Percentiles rank a stretch among this genome's conserved stretches.
Evolutionary conservation across 2,329 filamentous ascomycete genomes (phyloP).

Genomic region (Sporothrix humicola): DNA sequence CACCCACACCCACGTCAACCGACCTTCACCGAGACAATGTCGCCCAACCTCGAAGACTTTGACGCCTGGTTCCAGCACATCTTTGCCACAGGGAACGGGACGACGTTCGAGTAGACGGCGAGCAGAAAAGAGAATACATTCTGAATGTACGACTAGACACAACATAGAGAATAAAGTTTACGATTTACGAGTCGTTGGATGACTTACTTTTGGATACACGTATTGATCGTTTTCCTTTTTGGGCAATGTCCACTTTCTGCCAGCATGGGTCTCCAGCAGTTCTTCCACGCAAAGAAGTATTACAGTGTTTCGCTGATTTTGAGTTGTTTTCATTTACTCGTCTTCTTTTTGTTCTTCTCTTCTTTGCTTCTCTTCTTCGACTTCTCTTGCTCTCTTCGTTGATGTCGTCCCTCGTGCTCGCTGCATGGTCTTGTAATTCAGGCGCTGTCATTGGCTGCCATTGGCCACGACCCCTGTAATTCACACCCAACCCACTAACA

Average conservation of each 20-base stretch:
- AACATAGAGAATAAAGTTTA: background rate
- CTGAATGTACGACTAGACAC: background rate
- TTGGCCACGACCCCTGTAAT: background rate
- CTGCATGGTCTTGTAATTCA: background rate
- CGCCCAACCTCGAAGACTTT: constrained; percentile 36
- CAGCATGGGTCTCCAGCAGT: background rate
- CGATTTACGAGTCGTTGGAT: background rate
- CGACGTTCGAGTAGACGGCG: constrained; percentile 27
- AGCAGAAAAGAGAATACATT: too few species aligned
- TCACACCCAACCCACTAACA: background rate
- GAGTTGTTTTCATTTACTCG: background rate
- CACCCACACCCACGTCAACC: background rate
- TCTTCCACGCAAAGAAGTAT: background rate
- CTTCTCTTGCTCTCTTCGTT: background rate
- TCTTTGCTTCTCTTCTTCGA: background rate
- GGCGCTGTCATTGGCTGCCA: background rate
- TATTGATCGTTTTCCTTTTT: background rate
- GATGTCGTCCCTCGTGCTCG: background rate
- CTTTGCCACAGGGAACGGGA: constrained; percentile 30
- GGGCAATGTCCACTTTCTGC: background rate
- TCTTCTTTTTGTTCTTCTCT: background rate
- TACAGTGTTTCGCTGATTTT: background rate
- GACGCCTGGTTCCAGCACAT: constrained; percentile 39
- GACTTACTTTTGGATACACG: too few species aligned
- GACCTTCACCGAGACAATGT: constrained; percentile 1